Base-by-base conservation (phyloP, 2,329 filamentous ascomycete genomes). In the Dothistroma pini region DNA sequence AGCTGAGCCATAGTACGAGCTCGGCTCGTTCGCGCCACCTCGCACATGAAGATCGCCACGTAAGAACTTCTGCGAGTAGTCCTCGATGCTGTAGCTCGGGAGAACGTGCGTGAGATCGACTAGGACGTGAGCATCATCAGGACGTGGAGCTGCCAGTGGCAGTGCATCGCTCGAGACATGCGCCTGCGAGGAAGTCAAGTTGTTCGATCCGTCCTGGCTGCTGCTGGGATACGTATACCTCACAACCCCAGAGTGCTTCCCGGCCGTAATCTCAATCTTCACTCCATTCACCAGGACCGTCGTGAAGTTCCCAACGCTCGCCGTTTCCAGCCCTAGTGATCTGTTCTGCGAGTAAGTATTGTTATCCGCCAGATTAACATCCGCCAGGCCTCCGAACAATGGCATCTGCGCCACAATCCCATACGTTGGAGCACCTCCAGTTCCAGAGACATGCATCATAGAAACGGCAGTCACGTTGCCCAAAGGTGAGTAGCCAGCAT, bases 31-130 rank as follows among this genome's bases (percentile, higher is more conserved):
- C 4, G 47, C 44, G 0, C 76, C 76, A 51, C 76, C 68, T 0
- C 66, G 61, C 14, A 64, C 34, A 38, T 67, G 62, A 21, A 69
- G 22, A n/a, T 61, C 48, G 19, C 66, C 67, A 38, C 60, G 58
- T 4, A 62, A 44, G 56, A 60, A 69, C 25, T 57, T 67, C 47
- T 68, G 64, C 16, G 66, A 67, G 49, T 69, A 69, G n/a, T 63
- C 49, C 11, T 65, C 54, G 7, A 57, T 59, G 49, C 53, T 74
- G 9, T 74, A 76, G 0, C 72, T 70, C 1, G 78, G 80, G 2
- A 81, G 72, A 22, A 80, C 77, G 64, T 84, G 83, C 50, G 81
- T 79, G 11, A 80, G 69, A 60, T 83, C 80, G 0, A 81, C 75
- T 1, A 82, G 65, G 6, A 82, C 66, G 32, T 80, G 76, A 12